Conservation (phyloP, 2,329 filamentous ascomycete species). For the Phoma sp. region DNA sequence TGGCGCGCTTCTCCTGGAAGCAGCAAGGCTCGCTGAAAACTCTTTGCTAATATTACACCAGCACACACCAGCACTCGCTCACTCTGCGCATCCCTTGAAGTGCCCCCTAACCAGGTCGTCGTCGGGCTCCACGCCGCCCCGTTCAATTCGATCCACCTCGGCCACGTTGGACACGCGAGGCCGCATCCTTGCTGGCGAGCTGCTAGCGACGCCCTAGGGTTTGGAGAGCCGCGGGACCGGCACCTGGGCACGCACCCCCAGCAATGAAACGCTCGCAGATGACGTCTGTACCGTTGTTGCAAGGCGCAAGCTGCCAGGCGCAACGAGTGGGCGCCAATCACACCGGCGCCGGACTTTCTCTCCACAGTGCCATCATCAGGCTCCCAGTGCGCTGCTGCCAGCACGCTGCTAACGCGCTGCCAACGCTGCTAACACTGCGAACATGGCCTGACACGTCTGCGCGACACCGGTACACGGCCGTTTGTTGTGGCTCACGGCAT, state of each 20-base stretch:
- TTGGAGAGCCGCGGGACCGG: constrained; percentile 19
- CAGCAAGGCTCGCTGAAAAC: constrained; percentile 18
- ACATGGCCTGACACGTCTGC: constrained; percentile 7
- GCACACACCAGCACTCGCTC: constrained; percentile 4
- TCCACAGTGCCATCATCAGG: constrained; percentile 25
- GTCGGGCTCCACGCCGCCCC: constrained; percentile 24
- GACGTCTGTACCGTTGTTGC: constrained; percentile 26
- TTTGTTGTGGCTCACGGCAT: constrained; percentile 16
- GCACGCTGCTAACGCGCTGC: neutral
- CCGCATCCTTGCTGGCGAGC: constrained; percentile 20
- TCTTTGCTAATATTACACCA: constrained; percentile 18
- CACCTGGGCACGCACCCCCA: constrained; percentile 15
- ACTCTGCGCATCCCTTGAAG: constrained; percentile 15
- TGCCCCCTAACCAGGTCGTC: constrained; percentile 16
- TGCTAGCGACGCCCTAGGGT: constrained; percentile 21
- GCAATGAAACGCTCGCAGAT: constrained; percentile 26
- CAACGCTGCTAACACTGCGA: no score
- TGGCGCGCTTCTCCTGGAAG: constrained; percentile 22
- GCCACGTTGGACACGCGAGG: constrained; percentile 12
- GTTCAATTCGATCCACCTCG: constrained; percentile 19
- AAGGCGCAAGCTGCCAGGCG: neutral
- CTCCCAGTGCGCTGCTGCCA: constrained; percentile 13
- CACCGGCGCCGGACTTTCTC: constrained; percentile 9
- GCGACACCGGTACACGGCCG: constrained; percentile 5
- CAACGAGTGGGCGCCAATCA: constrained; percentile 19